phyloP scores from a whole-genome alignment of 768 basidiomycete species.

The Daedaleopsis sinensis region DNA sequence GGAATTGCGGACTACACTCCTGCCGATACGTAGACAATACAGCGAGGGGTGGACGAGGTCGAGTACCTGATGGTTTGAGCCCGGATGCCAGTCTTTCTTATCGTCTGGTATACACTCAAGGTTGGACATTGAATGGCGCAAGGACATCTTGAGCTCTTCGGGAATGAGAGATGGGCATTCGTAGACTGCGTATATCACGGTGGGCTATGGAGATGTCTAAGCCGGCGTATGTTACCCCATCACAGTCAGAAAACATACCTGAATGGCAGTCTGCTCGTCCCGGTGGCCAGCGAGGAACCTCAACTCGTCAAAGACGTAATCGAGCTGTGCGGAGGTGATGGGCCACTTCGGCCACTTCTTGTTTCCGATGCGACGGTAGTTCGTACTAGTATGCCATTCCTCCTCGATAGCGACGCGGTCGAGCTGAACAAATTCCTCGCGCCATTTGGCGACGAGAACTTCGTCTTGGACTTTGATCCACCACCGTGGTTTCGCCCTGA shows the following conservation, averaged over 20 bases:
- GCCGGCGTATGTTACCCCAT: neutral
- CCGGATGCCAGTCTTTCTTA: slow-evolving; percentile 50
- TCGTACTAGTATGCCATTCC: too few relatives aligned
- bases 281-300: neutral
- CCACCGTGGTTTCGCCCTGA: too few relatives aligned
- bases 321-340: slow-evolving; percentile 1
- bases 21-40: slow-evolving; percentile 14
- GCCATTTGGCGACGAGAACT: too few relatives aligned
- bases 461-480: too few relatives aligned
- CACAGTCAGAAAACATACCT: neutral
- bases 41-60: slow-evolving; percentile 39
- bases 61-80: slow-evolving; percentile 44
- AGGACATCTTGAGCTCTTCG: neutral
- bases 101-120: slow-evolving; percentile 43
- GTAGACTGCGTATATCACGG: neutral
- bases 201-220: neutral
- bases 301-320: slow-evolving; percentile 10
- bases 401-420: too few relatives aligned
- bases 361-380: too few relatives aligned
- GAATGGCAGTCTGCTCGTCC: slow-evolving; percentile 7
- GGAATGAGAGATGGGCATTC: slow-evolving; percentile 11
- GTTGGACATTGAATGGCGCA: neutral
- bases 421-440: too few relatives aligned
- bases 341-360: neutral
- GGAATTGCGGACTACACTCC: too few relatives aligned